These are phyloP conservation scores for Nicotiana rustica DNA, from an alignment of 305 asterid species.

Conservation along the genomic window DNA sequence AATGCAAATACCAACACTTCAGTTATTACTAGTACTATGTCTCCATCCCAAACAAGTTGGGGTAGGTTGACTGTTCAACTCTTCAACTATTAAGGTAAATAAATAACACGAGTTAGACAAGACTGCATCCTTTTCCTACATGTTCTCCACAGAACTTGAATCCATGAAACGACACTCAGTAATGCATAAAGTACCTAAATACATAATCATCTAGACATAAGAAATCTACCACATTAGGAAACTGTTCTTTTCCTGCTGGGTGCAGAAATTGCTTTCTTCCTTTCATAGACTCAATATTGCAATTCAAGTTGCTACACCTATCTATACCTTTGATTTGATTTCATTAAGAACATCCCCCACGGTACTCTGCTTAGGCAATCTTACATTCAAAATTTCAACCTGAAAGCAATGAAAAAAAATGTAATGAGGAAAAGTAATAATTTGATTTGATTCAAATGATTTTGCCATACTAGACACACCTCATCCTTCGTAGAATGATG, in stretches of 20 bases:
- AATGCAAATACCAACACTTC: slow-evolving; percentile 25
- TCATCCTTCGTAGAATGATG: slow-evolving; percentile 94
- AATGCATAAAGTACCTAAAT: slow-evolving; percentile 19
- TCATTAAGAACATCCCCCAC: slow-evolving; percentile 95
- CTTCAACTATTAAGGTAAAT: not conserved
- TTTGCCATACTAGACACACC: slow-evolving; percentile 51
- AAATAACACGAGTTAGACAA: not conserved
- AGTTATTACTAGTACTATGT: not conserved
- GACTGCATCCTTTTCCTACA: not conserved
- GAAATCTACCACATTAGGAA: slow-evolving; percentile 10
- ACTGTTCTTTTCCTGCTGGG: not conserved
- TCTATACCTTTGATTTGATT: slow-evolving; percentile 83
- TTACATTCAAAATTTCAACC: slow-evolving; percentile 83
- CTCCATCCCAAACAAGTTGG: no score
- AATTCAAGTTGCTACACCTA: slow-evolving; percentile 11
- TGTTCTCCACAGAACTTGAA: slow-evolving; percentile 26
- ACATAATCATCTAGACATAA: not conserved
- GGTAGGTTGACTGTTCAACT: no score
- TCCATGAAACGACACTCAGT: slow-evolving; percentile 28
- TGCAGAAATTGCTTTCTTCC: not conserved
- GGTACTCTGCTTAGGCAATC: slow-evolving; percentile 91
- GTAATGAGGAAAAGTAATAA: not conserved
- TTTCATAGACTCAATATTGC: not conserved
- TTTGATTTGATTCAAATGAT: not conserved
- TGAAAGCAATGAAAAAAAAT: slow-evolving; percentile 43